Evolutionary conservation across 78 protist species (phyloP), one percentile per base, ranked within the genome.

Genomic region (Reticulomyxa filosa): DNA sequence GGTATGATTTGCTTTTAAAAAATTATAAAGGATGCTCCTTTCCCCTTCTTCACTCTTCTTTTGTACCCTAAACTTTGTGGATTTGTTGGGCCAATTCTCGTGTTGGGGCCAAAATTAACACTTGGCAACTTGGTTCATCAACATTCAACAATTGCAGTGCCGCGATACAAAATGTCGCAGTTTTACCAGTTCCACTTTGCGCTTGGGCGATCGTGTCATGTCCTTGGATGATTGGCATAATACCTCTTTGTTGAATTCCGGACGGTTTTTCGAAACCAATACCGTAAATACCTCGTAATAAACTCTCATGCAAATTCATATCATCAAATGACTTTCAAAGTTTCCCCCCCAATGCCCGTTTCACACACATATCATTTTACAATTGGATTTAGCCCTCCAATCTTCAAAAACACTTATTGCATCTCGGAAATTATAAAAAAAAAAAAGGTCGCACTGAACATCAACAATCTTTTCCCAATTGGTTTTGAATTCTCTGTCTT

Each of bases 31-130:
- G n/a, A n/a, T n/a, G n/a, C n/a, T n/a, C n/a, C n/a, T n/a, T n/a
- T n/a, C n/a, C n/a, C n/a, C n/a, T n/a, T n/a, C n/a, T n/a, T n/a
- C n/a, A n/a, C n/a, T n/a, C n/a, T n/a, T n/a, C n/a, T n/a, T n/a
- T n/a, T n/a, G n/a, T n/a, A n/a, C n/a, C n/a, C n/a, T n/a, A n/a
- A 7, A 84, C 94, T 72, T 80, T 74, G 69, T 76, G 81, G 67
- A 86, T 88, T 81, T 96, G 99, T 65, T 57, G 72, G 55, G 99
- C 98, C n/a, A 96, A 83, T 83, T 96, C 99, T 29, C 98, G 90
- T 39, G 98, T 89, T n/a, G 98, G 99, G 1, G 97, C 88, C 23
- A 96, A 82, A 23, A 96, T 55, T 51, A 94, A 88, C 1, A 87
- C 97, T 71, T 90, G 98, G 35, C 83, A 57, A 64, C 75, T 66